Base-by-base conservation (phyloP, 148 eudicot species). In the Chenopodium formosanum region DNA sequence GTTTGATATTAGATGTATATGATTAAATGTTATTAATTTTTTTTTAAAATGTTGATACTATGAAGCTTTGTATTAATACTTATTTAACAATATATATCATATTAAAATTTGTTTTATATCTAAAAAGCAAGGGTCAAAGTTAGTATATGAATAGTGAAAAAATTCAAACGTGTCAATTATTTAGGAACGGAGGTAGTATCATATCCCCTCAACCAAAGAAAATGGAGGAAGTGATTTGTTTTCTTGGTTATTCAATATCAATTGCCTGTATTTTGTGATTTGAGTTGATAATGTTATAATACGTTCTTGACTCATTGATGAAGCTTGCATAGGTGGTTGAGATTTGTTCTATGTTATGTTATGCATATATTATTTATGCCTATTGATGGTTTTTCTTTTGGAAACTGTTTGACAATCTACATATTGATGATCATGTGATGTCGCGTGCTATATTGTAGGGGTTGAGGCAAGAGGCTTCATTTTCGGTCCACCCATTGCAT, bases 381-480 rank as follows among this genome's bases (percentile, higher is more conserved):
- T 17, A 29, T 31, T 3, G 40, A 1, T 69, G 46, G 9, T 31
- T 69, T 40, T 14, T 69, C 23, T 40, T 19, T 56, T 12, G 9
- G 4, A 2, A 68, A 20, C 17, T 37, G 16, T 70, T 13, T 13
- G 3, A 37, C 14, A 40, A 37, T 37, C 17, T 40, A 7, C 50
- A 11, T 37, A 37, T 19, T 8, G 5, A 31, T 70, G 73, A 69
- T n/a, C 22, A 20, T 7, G 27, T 70, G 25, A 32, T 72, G 0
- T 22, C 6, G n/a, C 22, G 64, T n/a, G 14, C 11, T 3, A 17
- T 56, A 14, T 2, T 90, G 87, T 86, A 95, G 99, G 99, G 85
- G 79, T 95, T 85, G 99, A 95, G 84, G 99, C 99, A 37, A 91
- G 99, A 87, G 99, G 99, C 22, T 95, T 95, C 83, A 95, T 95